Conservation (phyloP, 441 rosid species). For the Pelargonium australe region DNA sequence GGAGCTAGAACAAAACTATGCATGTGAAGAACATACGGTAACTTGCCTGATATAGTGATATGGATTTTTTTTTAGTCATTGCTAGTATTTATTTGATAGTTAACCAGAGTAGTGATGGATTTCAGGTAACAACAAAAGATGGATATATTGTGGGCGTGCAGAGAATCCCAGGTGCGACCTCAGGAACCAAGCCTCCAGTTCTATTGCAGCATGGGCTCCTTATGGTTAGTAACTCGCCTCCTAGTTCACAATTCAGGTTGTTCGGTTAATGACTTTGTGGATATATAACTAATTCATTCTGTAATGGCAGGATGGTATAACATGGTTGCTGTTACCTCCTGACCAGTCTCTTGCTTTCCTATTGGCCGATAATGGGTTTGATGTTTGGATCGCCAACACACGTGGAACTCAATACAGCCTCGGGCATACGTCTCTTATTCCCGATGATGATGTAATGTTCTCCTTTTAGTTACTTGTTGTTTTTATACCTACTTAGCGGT, state of each 20-base stretch:
- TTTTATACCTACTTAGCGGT: not conserved
- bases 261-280: not conserved
- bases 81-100: not conserved
- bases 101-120: slow-evolving; percentile 5
- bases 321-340: slow-evolving; percentile 37
- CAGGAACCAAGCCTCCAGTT: slow-evolving; percentile 30
- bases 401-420: slow-evolving; percentile 42
- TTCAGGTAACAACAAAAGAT: slow-evolving; percentile 49
- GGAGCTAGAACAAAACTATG: slow-evolving; percentile 29
- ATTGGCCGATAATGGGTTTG: slow-evolving; percentile 42
- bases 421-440: slow-evolving; percentile 31
- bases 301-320: slow-evolving; percentile 35
- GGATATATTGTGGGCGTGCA: slow-evolving; percentile 47
- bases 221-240: slow-evolving; percentile 24
- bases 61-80: not conserved
- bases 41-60: not conserved
- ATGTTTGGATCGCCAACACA: slow-evolving; percentile 42
- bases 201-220: slow-evolving; percentile 43
- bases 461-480: not conserved
- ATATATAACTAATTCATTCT: not conserved
- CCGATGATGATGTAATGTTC: slow-evolving; percentile 27
- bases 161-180: slow-evolving; percentile 34
- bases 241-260: not conserved
- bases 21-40: slow-evolving; percentile 41
- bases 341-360: slow-evolving; percentile 36